phyloP scores from a whole-genome alignment of 208 protist species.

The Phytomonas francai region DNA sequence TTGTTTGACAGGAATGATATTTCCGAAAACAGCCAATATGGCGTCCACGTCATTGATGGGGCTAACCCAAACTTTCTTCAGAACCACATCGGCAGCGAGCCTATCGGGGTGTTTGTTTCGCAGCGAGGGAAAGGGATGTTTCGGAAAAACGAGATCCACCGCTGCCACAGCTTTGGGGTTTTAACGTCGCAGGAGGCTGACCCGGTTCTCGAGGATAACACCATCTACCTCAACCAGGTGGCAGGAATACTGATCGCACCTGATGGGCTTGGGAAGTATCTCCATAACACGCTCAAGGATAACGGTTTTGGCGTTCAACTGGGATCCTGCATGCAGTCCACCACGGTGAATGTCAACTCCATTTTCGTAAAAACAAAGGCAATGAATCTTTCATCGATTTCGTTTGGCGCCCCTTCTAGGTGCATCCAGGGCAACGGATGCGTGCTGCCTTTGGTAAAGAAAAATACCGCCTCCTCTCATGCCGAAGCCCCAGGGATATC shows the following conservation, averaged over 20 bases:
- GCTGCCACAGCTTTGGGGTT: conserved; percentile 57
- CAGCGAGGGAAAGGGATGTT: conserved; percentile 49
- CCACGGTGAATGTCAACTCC: conserved; percentile 43
- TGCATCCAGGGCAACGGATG: too few species aligned
- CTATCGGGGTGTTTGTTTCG: conserved; percentile 60
- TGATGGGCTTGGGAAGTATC: conserved; percentile 42
- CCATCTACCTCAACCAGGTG: conserved; percentile 29
- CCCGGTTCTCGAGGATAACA: conserved; percentile 50
- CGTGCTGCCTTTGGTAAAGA: too few species aligned
- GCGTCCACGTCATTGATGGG: conserved; percentile 43
- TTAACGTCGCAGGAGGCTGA: conserved; percentile 49
- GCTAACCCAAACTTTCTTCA: conserved; percentile 36
- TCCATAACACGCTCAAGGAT: conserved; percentile 43
- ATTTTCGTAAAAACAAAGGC: conserved; percentile 11
- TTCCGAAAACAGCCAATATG: conserved; percentile 56
- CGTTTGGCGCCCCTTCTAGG: not conserved
- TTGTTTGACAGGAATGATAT: conserved; percentile 55
- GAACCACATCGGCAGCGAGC: conserved; percentile 52
- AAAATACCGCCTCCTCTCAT: too few species aligned
- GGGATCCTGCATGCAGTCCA: conserved; percentile 37
- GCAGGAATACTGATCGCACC: conserved; percentile 50
- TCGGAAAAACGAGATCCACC: conserved; percentile 44
- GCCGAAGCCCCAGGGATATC: conserved; percentile 3
- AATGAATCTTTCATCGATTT: not conserved
- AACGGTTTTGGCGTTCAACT: conserved; percentile 78